Base-by-base conservation (phyloP, 805 yeast species). In the Candida golubevii region DNA sequence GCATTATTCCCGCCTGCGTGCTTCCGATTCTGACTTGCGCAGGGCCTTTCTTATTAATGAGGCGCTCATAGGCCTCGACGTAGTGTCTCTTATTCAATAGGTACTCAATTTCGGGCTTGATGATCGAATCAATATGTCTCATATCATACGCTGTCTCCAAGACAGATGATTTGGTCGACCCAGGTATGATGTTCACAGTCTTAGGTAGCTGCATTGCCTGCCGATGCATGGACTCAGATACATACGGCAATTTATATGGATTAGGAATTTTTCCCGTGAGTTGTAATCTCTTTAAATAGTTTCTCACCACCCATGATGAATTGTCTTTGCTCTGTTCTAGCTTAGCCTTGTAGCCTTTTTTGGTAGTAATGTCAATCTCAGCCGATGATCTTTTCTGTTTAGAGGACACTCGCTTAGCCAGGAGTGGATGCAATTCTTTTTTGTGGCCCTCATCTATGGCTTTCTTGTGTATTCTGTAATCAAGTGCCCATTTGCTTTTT, bases 41-140 rank as follows among this genome's bases (percentile, higher is more conserved):
- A 2, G 76, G 75, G 6, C 76, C 76, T 41, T 61, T 62, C 12
- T 57, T 58, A 39, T 59, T 58, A 8, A 69, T 60, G 1, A 50
- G 50, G 1, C 41, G n/a, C 11, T 45, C 46, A 15, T 61, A 44
- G n/a, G 49, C 41, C 4, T 56, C 53, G 30, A 65, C 41, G 36
- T 49, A 51, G 30, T 63, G 62, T 34, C 46, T 32, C 40, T 56
- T 49, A 44, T 70, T 69, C 36, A 69, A 53, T 36, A 61, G 62
- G 47, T 58, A 60, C 49, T 62, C 72, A 14, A 71, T 35, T 14
- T 58, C 60, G 0, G 72, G 71, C 40, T 60, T 60, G 27, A 68
- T 28, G 2, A 71, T 55, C 1, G 64, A 47, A 7, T 65, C 61
- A 5, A 71, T 51, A 37, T 64, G 59, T 30, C 58, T 62, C 49